Evolutionary conservation across 805 yeast species (phyloP).

Genomic region (Metschnikowia proteae): DNA sequence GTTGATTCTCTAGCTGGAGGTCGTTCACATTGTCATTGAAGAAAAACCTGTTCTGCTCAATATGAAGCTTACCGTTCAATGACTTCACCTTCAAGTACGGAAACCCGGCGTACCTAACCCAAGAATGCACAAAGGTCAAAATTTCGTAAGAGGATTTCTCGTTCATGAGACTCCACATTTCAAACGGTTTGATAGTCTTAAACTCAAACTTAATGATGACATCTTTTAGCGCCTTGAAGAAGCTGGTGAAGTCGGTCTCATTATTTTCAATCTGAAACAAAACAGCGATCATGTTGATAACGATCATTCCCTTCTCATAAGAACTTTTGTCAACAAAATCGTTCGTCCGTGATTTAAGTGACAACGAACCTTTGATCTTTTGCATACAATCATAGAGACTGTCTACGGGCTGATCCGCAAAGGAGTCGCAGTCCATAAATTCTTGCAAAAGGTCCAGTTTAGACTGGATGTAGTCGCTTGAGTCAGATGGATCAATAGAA

Average conservation of each 20-base stretch:
- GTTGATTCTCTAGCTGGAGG: conserved; percentile 48
- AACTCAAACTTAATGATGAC: conserved; percentile 34
- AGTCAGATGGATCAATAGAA: conserved; percentile 12
- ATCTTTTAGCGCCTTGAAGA: conserved; percentile 32
- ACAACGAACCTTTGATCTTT: conserved; percentile 21
- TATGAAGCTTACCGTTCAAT: conserved; percentile 21
- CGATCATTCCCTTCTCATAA: conserved; percentile 58
- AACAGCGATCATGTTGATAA: conserved; percentile 50
- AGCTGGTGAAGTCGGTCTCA: conserved; percentile 23
- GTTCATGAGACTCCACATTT: conserved; percentile 48
- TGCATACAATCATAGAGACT: conserved; percentile 35
- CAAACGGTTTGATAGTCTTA: conserved; percentile 45
- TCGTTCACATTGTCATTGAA: conserved; percentile 21
- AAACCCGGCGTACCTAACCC: conserved; percentile 58
- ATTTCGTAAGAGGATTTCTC: conserved; percentile 39
- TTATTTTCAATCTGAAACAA: conserved; percentile 31
- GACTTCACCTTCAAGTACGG: conserved; percentile 47
- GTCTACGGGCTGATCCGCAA: conserved; percentile 23
- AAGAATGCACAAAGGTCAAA: conserved; percentile 51
- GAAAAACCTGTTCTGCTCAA: conserved; percentile 39
- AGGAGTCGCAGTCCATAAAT: conserved; percentile 36
- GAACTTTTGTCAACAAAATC: conserved; percentile 48
- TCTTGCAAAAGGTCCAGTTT: conserved; percentile 23
- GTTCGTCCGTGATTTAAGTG: conserved; percentile 29
- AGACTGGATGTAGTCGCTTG: conserved; percentile 11